These are phyloP conservation scores for Phytopythium kandeliae DNA, from an alignment of 352 stramenopile species.

Conservation along the genomic window DNA sequence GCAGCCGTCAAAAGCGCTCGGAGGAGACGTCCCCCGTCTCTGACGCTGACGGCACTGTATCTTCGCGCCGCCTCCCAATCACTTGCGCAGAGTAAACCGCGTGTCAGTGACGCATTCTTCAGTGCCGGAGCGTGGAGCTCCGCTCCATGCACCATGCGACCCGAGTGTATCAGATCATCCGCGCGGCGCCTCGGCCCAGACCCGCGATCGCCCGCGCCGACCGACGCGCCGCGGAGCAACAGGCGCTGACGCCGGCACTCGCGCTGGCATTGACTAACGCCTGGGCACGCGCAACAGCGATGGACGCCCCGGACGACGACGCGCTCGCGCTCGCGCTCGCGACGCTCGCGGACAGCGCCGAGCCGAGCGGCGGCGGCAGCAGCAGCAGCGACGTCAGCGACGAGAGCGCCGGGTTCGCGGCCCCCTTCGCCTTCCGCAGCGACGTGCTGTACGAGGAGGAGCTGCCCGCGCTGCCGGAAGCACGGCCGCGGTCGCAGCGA, in stretches of 20 bases:
- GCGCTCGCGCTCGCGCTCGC: slow-evolving; percentile 1
- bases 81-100: background rate
- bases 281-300: no score
- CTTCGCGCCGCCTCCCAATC: background rate
- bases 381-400: slow-evolving; percentile 2
- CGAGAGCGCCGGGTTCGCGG: background rate
- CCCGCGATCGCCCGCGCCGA: no score
- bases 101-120: no score
- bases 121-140: no score
- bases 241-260: no score
- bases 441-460: slow-evolving; percentile 20
- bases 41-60: background rate
- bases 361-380: slow-evolving; percentile 3
- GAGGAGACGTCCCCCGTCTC: no score
- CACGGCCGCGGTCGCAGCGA: background rate
- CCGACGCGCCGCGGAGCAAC: no score
- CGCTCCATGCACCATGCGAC: no score
- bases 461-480: slow-evolving; percentile 6
- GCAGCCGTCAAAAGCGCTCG: background rate
- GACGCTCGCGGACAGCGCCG: background rate
- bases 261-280: no score
- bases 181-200: no score
- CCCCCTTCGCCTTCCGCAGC: slow-evolving; percentile 8
- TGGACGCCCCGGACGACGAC: background rate
- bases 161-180: no score